Conservation (phyloP, 1,284 basidiomycete genomes). For the Trametes sp. region DNA sequence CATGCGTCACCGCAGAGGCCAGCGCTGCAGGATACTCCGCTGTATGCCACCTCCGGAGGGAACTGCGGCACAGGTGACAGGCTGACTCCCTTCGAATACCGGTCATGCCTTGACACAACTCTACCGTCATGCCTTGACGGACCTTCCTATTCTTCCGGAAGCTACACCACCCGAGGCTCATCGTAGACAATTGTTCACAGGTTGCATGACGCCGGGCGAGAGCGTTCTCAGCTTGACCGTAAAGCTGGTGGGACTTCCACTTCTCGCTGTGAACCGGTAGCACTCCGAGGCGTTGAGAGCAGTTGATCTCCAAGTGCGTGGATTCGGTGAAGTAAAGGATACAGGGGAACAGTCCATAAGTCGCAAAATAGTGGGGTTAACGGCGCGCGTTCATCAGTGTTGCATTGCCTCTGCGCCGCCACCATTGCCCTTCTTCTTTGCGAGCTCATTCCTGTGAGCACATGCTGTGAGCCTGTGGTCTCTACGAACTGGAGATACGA, state of each 20-base stretch:
- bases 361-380: neutral
- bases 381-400: conserved; percentile 46
- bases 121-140: conserved; percentile 1
- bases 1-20: conserved; percentile 7
- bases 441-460: conserved; percentile 64
- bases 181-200: neutral
- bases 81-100: too few relatives aligned
- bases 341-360: conserved; percentile 14
- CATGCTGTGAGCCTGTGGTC: neutral
- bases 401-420: conserved; percentile 62
- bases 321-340: conserved; percentile 10
- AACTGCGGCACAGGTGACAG: neutral
- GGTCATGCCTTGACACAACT: conserved; percentile 15
- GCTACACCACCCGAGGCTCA: conserved; percentile 1
- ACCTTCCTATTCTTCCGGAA: neutral
- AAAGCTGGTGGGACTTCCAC: neutral
- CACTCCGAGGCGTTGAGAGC: neutral
- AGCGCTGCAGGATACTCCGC: neutral
- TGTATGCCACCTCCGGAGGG: neutral
- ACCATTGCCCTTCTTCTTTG: conserved; percentile 60
- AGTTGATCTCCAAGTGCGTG: neutral
- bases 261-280: neutral
- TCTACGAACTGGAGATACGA: neutral
- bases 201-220: neutral
- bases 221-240: too few relatives aligned